A percentile compares a stretch with the other conserved stretches of the same genome.
Evolutionary conservation across 805 yeast genomes (phyloP).

Genomic region (Nematodospora valgi): DNA sequence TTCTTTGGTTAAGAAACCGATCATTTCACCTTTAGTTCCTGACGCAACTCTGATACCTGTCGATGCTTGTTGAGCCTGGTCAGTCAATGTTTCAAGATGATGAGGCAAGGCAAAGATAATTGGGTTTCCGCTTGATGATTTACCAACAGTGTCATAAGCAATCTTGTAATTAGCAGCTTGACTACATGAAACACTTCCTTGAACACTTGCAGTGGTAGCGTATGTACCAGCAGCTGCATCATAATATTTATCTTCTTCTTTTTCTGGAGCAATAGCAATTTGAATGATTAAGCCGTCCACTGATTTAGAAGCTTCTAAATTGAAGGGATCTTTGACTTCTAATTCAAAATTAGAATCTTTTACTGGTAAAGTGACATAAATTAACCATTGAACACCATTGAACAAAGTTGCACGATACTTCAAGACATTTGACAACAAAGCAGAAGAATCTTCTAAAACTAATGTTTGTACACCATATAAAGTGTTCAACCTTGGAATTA

Average conservation of each 20-base stretch:
- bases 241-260: slow-evolving; percentile 36
- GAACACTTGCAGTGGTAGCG: slow-evolving; percentile 45
- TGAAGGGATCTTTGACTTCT: slow-evolving; percentile 27
- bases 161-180: slow-evolving; percentile 46
- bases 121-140: slow-evolving; percentile 43
- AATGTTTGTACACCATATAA: slow-evolving; percentile 21
- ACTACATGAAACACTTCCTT: slow-evolving; percentile 46
- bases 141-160: slow-evolving; percentile 48
- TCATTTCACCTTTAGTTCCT: slow-evolving; percentile 51
- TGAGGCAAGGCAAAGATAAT: slow-evolving; percentile 54
- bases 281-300: slow-evolving; percentile 45
- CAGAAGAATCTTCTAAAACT: slow-evolving; percentile 21
- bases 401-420: slow-evolving; percentile 56
- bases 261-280: slow-evolving; percentile 30
- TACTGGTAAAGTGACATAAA: slow-evolving; percentile 53
- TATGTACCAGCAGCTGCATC: slow-evolving; percentile 72
- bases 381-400: slow-evolving; percentile 61
- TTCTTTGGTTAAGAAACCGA: slow-evolving; percentile 39
- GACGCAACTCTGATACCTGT: slow-evolving; percentile 46
- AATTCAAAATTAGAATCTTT: slow-evolving; percentile 27
- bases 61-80: slow-evolving; percentile 20
- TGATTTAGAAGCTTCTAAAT: slow-evolving; percentile 41
- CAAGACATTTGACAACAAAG: slow-evolving; percentile 36
- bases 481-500: slow-evolving; percentile 44
- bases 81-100: slow-evolving; percentile 39